A percentile compares a stretch with the other conserved stretches of the same genome.
Conservation (phyloP, 169 alveolate genomes). For the Cryptosporidium ubiquitum region DNA sequence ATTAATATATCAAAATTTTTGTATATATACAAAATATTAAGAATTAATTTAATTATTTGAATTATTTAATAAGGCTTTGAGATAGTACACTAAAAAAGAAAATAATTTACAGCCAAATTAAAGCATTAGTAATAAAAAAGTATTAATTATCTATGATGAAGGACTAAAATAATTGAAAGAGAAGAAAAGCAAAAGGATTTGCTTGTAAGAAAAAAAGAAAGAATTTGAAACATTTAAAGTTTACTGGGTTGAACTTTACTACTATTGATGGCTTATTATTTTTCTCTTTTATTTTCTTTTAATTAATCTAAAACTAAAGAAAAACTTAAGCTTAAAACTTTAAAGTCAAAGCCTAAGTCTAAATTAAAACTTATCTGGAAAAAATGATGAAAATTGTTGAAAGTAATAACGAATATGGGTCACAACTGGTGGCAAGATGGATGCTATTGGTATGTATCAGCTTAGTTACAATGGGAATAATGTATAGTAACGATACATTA, state of each 20-base stretch:
- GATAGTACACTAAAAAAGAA: background rate
- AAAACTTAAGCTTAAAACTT: background rate
- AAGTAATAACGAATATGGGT: constrained; percentile 38
- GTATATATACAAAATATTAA: background rate
- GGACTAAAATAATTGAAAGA: background rate
- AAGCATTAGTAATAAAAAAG: background rate
- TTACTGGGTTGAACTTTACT: background rate
- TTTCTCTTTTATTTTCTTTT: background rate
- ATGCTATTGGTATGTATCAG: constrained; percentile 63
- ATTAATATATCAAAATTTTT: background rate
- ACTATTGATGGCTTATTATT: background rate
- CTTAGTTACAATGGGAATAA: constrained; percentile 69
- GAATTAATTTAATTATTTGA: background rate
- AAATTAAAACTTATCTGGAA: background rate
- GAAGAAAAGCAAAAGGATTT: background rate
- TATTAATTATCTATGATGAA: background rate
- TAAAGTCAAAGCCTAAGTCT: background rate
- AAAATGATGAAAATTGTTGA: constrained; percentile 31
- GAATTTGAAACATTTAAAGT: background rate
- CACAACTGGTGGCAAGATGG: constrained; percentile 67
- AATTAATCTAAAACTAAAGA: background rate
- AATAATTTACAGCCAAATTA: background rate
- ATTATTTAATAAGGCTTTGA: background rate
- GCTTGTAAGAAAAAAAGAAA: background rate
- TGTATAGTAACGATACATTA: constrained; percentile 64